Evolutionary conservation across 2,329 filamentous ascomycete genomes (phyloP).

Genomic region (Dactylellina haptotyla): DNA sequence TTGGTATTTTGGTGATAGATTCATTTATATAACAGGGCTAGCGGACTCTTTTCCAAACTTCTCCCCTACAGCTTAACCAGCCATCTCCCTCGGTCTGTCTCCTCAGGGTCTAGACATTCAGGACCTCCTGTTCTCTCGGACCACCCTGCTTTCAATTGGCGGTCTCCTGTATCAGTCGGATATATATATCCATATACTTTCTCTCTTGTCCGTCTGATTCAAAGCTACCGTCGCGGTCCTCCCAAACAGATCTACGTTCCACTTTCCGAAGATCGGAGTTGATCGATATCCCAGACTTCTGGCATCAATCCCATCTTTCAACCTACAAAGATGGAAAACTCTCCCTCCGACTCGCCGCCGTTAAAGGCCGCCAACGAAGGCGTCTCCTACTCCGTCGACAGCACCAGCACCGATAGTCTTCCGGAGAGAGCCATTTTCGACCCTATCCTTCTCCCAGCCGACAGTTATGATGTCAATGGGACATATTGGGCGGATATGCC

Average conservation of each 20-base stretch:
- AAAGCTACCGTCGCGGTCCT: neutral
- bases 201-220: neutral
- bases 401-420: slow-evolving; percentile 56
- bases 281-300: slow-evolving; percentile 15
- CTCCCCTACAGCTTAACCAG: slow-evolving; percentile 12
- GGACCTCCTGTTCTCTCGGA: neutral
- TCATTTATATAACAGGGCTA: slow-evolving; percentile 45
- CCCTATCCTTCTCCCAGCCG: slow-evolving; percentile 84
- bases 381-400: slow-evolving; percentile 37
- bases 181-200: slow-evolving; percentile 5
- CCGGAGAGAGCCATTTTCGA: slow-evolving; percentile 74
- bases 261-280: slow-evolving; percentile 25
- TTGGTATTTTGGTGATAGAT: neutral
- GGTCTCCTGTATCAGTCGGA: neutral
- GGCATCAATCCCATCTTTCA: neutral
- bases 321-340: slow-evolving; percentile 13
- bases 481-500: slow-evolving; percentile 93
- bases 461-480: slow-evolving; percentile 83
- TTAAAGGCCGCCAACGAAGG: slow-evolving; percentile 37
- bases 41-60: slow-evolving; percentile 37
- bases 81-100: slow-evolving; percentile 4
- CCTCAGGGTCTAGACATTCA: slow-evolving; percentile 19
- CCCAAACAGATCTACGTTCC: slow-evolving; percentile 4
- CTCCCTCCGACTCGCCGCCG: slow-evolving; percentile 18
- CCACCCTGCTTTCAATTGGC: neutral